Base-by-base conservation (phyloP, 257 asterid species). In the Salvia miltiorrhiza region DNA sequence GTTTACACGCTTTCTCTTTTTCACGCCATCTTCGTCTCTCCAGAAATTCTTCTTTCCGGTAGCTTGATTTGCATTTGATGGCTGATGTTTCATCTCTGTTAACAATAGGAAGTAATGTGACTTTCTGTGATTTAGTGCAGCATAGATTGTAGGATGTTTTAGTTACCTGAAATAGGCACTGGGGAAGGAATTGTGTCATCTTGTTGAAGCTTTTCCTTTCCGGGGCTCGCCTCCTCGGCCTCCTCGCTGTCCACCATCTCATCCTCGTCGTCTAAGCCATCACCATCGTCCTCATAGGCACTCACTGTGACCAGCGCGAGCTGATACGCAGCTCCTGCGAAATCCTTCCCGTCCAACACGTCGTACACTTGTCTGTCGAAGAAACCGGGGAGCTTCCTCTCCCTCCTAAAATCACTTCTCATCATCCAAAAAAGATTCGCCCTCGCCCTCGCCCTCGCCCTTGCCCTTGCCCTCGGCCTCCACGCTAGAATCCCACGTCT, bases 91-190 rank as follows among this genome's bases (percentile, higher is more conserved):
- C 69, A 79, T 64, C 81, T 83, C 90, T 85, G 89, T 71, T 61
- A 63, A 67, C 33, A 71, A 37, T 43, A 59, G 67, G 70, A 41
- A 64, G n/a, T n/a, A 57, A 28, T 37, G 12, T 70, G 48, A 67
- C 71, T 64, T n/a, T 13, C 33, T n/a, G 55, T 26, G 21, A 30
- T 12, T 17, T 58, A 35, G 11, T 43, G 54, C 35, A 17, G 26
- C 30, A 30, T 62, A 28, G 54, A 7, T 28, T 5, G 11, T 41
- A 20, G 47, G 71, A 19, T 32, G 41, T 47, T 52, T 50, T 47
- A 9, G 63, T 77, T 53, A 88, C 96, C 96, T 85, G 96, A 87
- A 45, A 85, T 80, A 26, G 96, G 92, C 65, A 76, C 82, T 33
- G 92, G 95, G 40, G 88, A 70, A 63, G 85, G 86, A 23, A 82